phyloP scores from a whole-genome alignment of 768 basidiomycete species.

The Lentinula lateritia region DNA sequence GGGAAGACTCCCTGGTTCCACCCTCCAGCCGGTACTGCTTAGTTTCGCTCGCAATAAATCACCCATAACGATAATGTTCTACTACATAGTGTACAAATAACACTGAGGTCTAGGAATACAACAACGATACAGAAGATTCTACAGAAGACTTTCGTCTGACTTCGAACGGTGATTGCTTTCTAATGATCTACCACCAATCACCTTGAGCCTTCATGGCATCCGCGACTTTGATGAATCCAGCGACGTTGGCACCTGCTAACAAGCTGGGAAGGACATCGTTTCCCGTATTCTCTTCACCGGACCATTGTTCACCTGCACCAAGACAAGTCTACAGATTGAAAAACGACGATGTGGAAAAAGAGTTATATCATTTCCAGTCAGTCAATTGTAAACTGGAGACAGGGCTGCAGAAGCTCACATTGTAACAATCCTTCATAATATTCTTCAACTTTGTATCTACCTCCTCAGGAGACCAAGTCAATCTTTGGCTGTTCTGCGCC shows the following conservation, averaged over 20 bases:
- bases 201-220: slow-evolving; percentile 73
- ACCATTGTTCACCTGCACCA: slow-evolving; percentile 52
- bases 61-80: too few species aligned
- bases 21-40: too few species aligned
- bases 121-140: background rate
- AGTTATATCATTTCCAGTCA: too few species aligned
- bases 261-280: slow-evolving; percentile 43
- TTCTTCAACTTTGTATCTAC: slow-evolving; percentile 65
- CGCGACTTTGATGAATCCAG: slow-evolving; percentile 66
- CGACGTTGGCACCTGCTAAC: slow-evolving; percentile 66
- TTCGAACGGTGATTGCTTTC: background rate
- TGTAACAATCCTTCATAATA: slow-evolving; percentile 66
- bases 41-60: too few species aligned
- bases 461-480: slow-evolving; percentile 55
- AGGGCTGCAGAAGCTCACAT: slow-evolving; percentile 20
- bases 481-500: slow-evolving; percentile 70
- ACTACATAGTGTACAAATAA: too few species aligned
- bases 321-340: slow-evolving; percentile 39
- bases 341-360: too few species aligned
- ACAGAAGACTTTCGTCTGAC: too few species aligned
- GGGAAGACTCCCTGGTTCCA: too few species aligned
- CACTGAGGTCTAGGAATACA: background rate
- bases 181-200: slow-evolving; percentile 57
- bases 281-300: slow-evolving; percentile 33
- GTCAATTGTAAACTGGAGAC: background rate